A percentile compares a stretch with the other conserved stretches of the same genome.
Conservation (phyloP, 306 rosid species). For the Nissolia schottii region DNA sequence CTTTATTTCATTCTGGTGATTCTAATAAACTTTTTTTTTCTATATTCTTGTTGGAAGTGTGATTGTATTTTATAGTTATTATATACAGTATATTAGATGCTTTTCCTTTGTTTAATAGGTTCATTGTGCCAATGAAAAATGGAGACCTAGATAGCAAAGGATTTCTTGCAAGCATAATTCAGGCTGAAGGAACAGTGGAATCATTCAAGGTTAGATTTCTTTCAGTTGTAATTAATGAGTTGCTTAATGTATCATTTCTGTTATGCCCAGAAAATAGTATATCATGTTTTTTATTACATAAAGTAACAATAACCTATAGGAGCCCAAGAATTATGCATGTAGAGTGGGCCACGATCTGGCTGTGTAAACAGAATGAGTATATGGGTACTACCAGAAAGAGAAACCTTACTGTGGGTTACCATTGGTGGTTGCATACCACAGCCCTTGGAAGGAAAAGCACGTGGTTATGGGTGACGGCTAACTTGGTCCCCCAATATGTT, state of each 20-base stretch:
- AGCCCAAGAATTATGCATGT: background rate
- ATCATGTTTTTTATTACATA: background rate
- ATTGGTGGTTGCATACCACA: background rate
- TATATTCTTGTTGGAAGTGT: background rate
- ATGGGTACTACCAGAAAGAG: background rate
- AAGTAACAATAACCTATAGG: background rate
- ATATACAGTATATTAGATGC: background rate
- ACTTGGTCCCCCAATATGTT: too few species aligned
- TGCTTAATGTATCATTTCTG: background rate
- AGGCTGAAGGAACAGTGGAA: conserved; percentile 67
- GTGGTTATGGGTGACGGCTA: background rate
- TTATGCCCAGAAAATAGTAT: background rate
- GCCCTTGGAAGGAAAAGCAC: background rate
- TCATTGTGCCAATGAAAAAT: conserved; percentile 80
- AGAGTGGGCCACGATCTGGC: background rate
- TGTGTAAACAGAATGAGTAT: background rate
- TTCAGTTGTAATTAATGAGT: conserved; percentile 5
- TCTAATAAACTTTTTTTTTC: background rate
- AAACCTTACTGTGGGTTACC: background rate
- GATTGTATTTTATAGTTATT: background rate
- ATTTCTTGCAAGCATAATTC: conserved; percentile 60
- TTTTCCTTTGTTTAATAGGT: conserved; percentile 39
- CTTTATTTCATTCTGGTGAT: background rate
- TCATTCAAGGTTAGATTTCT: conserved; percentile 71
- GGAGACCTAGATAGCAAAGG: conserved; percentile 92